These are phyloP conservation scores for Apiotrichum domesticum DNA, from an alignment of 1,284 basidiomycete species.

Conservation along the genomic window DNA sequence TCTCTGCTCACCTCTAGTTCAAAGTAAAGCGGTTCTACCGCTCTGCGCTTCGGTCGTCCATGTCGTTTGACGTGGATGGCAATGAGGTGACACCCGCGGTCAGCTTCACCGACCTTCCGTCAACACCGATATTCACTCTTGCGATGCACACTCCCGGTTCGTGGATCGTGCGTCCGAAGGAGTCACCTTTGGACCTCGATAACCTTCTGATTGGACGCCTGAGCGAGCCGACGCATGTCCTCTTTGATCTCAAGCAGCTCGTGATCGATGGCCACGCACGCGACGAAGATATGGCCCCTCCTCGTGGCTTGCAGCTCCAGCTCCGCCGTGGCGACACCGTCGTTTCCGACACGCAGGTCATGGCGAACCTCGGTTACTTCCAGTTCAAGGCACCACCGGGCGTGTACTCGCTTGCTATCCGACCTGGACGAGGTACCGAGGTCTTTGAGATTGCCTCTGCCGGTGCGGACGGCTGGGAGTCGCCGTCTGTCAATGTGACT, in stretches of 20 bases:
- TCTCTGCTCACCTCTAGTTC: constrained; percentile 52
- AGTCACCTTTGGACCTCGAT: constrained; percentile 88
- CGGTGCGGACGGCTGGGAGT: constrained; percentile 76
- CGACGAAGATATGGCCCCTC: constrained; percentile 61
- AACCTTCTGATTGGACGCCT: constrained; percentile 78
- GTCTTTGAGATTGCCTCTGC: constrained; percentile 78
- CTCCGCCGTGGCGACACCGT: constrained; percentile 53
- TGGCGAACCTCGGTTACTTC: constrained; percentile 91
- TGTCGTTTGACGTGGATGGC: constrained; percentile 63
- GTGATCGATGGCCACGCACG: constrained; percentile 91
- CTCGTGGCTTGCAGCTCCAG: constrained; percentile 79
- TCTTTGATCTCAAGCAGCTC: constrained; percentile 83
- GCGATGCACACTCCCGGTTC: constrained; percentile 81
- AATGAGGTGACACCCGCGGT: constrained; percentile 47
- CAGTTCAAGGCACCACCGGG: constrained; percentile 93
- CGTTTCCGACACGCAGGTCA: constrained; percentile 77
- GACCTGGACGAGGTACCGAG: constrained; percentile 71
- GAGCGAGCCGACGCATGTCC: constrained; percentile 57
- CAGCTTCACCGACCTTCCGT: constrained; percentile 50
- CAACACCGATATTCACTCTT: constrained; percentile 75
- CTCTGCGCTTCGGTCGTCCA: constrained; percentile 58
- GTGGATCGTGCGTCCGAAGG: constrained; percentile 85
- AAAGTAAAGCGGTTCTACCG: constrained; percentile 94
- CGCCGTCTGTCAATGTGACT: constrained; percentile 58
- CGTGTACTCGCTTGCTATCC: constrained; percentile 72